Base-by-base conservation (phyloP, 164 flowering plant genomes). In the Vitis rotundifolia region DNA sequence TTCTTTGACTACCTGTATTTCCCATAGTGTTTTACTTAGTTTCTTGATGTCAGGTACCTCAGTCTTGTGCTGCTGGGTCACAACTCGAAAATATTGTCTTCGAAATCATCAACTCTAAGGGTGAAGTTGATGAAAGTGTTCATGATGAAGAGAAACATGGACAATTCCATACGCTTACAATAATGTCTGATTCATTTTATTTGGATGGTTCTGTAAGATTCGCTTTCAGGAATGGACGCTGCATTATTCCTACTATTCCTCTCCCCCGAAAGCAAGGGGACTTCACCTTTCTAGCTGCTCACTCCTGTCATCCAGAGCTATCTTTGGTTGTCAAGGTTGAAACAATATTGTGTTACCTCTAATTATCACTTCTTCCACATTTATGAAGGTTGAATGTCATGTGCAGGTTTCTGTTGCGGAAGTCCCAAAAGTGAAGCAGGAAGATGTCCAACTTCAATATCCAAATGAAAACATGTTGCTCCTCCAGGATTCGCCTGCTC, bases 241-340 rank as follows among this genome's bases (percentile, higher is more conserved):
- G 97, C 73, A 73, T 22, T 56, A 73, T 91, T 65, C 86, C 87
- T 63, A 16, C 72, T n/a, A 75, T 91, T 77, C 59, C 71, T 26
- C 71, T 88, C 48, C 92, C 93, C 64, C 59, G 19, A 13, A 76
- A 49, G 59, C 80, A 77, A 67, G 90, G 90, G 56, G n/a, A 15
- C 15, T 81, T 82, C 73, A 63, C 63, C 70, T 76, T 89, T 71
- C 37, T 59, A 22, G 91, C 86, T 72, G 69, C 74, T 71, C 92
- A 91, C 67, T 87, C 91, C 54, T 76, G 68, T 48, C 77, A 82
- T 66, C 76, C 86, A 10, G 88, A 88, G 79, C 89, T 91, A 26
- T 61, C 53, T 52, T 12, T 76, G 57, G 79, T 54, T 51, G 22
- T 87, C 52, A 59, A 86, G 92, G 90, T 91, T 67, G 61, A 28